Percentiles rank a stretch among this genome's conserved stretches.
These are phyloP conservation scores for Podospora pseudopauciseta DNA, from an alignment of 495 filamentous ascomycete species.

Conservation along the genomic window DNA sequence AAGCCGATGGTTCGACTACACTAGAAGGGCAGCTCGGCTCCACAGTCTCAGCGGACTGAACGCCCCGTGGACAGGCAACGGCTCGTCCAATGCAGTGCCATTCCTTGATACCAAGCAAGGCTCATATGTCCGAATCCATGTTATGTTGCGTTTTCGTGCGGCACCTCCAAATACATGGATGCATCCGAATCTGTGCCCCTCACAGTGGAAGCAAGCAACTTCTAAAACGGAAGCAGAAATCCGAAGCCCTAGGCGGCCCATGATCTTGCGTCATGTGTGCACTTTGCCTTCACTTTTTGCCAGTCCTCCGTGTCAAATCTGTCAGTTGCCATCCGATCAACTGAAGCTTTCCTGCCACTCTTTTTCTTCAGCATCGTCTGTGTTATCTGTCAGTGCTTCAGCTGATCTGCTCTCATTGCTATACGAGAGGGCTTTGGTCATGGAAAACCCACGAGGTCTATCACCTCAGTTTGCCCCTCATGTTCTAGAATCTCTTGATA, in stretches of 20 bases:
- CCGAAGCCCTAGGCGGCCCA: background rate
- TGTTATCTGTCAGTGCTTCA: background rate
- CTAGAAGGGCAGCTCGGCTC: background rate
- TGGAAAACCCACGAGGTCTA: background rate
- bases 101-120: background rate
- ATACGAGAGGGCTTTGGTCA: background rate
- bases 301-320: background rate
- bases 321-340: background rate
- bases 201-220: background rate
- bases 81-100: constrained; percentile 9
- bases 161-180: background rate
- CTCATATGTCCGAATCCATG: background rate
- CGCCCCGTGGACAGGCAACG: background rate
- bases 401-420: background rate
- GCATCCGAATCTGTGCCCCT: background rate
- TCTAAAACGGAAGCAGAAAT: background rate
- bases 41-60: background rate
- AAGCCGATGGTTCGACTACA: background rate
- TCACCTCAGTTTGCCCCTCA: background rate
- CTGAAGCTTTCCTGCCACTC: background rate
- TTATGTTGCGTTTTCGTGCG: background rate
- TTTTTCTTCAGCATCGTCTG: background rate
- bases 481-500: background rate
- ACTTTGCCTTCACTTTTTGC: background rate
- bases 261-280: background rate